Conservation (phyloP, 2,329 filamentous ascomycete genomes). For the Pezicula rhizophila region DNA sequence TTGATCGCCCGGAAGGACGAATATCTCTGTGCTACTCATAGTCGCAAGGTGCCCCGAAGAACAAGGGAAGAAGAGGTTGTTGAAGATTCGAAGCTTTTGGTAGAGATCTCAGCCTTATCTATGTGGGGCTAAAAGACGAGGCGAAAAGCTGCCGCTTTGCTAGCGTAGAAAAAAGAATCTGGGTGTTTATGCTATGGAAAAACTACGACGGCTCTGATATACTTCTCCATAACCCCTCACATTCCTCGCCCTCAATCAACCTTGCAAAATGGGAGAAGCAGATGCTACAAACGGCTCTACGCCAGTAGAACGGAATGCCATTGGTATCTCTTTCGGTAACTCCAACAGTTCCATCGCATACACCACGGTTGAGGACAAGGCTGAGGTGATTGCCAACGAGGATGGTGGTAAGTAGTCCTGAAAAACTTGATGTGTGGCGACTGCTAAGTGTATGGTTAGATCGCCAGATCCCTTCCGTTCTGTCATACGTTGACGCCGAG, state of each 20-base stretch:
- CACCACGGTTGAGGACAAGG: slow-evolving; percentile 88
- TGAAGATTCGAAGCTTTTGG: slow-evolving; percentile 3
- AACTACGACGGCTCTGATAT: neutral
- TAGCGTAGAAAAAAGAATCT: slow-evolving; percentile 17
- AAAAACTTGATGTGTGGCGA: neutral
- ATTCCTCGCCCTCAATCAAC: neutral
- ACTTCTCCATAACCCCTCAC: neutral
- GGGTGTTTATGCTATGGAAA: slow-evolving; percentile 3
- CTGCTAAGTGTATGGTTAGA: slow-evolving; percentile 45
- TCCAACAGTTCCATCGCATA: slow-evolving; percentile 96
- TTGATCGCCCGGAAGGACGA: slow-evolving; percentile 78
- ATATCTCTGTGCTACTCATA: slow-evolving; percentile 37
- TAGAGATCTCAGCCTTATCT: slow-evolving; percentile 24
- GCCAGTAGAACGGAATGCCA: slow-evolving; percentile 62
- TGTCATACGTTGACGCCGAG: slow-evolving; percentile 93
- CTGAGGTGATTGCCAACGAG: slow-evolving; percentile 97
- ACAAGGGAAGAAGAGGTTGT: neutral
- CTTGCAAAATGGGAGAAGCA: slow-evolving; percentile 23
- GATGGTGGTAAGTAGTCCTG: slow-evolving; percentile 69
- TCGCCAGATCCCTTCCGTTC: slow-evolving; percentile 89
- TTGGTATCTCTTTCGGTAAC: slow-evolving; percentile 97
- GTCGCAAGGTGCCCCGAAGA: slow-evolving; percentile 1
- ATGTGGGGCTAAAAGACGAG: slow-evolving; percentile 10
- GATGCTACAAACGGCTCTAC: slow-evolving; percentile 25
- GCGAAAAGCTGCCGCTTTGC: slow-evolving; percentile 23